Evolutionary conservation across 2,329 filamentous ascomycete genomes (phyloP).

Genomic region (Magnaporthales sp.): DNA sequence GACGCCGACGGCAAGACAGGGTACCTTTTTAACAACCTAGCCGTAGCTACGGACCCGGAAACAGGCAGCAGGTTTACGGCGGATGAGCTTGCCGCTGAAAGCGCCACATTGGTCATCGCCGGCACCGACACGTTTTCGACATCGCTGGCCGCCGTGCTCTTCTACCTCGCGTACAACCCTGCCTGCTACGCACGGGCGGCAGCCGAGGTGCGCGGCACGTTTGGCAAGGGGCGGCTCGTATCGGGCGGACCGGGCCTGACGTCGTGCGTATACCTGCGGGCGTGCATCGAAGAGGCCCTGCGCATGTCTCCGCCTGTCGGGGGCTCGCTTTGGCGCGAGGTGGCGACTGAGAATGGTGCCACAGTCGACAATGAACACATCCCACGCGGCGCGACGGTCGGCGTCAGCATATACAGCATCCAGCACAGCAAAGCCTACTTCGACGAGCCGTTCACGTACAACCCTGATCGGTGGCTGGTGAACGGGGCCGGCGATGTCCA

Average conservation of each 20-base stretch:
- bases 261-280: conserved; percentile 43
- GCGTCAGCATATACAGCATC: conserved; percentile 58
- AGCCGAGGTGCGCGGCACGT: conserved; percentile 42
- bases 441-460: conserved; percentile 46
- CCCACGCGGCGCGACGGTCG: conserved; percentile 53
- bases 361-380: conserved; percentile 43
- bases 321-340: conserved; percentile 50
- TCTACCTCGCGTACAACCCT: conserved; percentile 50
- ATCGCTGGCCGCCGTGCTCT: conserved; percentile 53
- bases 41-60: conserved; percentile 63
- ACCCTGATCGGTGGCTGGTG: conserved; percentile 56
- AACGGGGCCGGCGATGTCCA: too few relatives aligned
- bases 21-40: conserved; percentile 69
- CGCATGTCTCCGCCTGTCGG: conserved; percentile 53
- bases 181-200: conserved; percentile 35
- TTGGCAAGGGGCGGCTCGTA: conserved; percentile 45
- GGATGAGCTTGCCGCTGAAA: conserved; percentile 40
- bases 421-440: conserved; percentile 59
- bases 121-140: conserved; percentile 66
- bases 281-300: conserved; percentile 59
- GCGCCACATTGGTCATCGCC: conserved; percentile 48
- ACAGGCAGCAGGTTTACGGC: conserved; percentile 58
- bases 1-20: too few relatives aligned
- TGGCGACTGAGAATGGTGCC: conserved; percentile 40
- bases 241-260: conserved; percentile 38